Evolutionary conservation across 495 filamentous ascomycete species (phyloP), one percentile per base, ranked within the genome.

Genomic region (Podospora comata): DNA sequence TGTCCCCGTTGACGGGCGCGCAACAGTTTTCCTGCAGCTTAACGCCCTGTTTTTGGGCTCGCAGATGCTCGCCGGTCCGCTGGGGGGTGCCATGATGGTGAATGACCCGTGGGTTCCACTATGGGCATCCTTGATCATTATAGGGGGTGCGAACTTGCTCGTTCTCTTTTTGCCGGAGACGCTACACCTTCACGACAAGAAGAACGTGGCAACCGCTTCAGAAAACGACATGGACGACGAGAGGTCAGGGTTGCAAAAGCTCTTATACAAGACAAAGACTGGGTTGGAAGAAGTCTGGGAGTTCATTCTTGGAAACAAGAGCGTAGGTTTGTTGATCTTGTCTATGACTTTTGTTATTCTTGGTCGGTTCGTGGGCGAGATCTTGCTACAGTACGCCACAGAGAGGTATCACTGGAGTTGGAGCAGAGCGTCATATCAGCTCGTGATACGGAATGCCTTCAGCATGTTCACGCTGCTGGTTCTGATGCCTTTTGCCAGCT

Each of bases 341-440:
- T 73, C 75, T 5, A 61, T 70, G 20, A 55, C 66, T 0, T 78
- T 76, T 39, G 65, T 68, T 48, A 55, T 77, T 62, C 53, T 76
- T 11, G 75, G 73, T 27, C 65, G 68, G 30, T 74, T 70, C 19
- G 73, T 74, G 19, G 67, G 72, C 19, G 75, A 75, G 44, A 15
- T 79, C 11, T 59, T 79, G 2, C 63, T 79, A 3, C 78, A 79
- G 64, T 79, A 79, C 67, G 72, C 75, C 13, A 75, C 73, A 2
- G 70, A 72, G 54, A 70, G 78, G 13, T 79, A 76, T 65, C 34
- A 65, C 16, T 79, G 76, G 74, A 69, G 63, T 48, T 79, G 75
- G 74, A 65, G 65, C 56, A 7, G 64, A 34, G 78, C 75, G 2
- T 71, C 78, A 0, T 71, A 73, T 27, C 39, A 79, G 11, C 32